Conservation (phyloP, 78 protist genomes). For the Salpingoeca rosetta region DNA sequence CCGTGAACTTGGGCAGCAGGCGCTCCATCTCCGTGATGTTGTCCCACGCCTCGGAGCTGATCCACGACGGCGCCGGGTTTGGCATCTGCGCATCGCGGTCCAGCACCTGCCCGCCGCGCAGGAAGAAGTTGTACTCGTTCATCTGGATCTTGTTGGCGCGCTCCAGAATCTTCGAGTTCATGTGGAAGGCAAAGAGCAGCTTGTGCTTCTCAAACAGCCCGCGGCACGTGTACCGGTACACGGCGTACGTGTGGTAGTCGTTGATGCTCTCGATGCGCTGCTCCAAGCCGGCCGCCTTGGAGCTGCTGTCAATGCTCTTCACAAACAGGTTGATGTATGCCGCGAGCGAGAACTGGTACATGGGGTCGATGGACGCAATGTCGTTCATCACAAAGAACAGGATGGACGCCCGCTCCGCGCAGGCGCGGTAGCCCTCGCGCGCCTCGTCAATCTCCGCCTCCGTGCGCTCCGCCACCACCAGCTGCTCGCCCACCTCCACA, state of each 20-base stretch:
- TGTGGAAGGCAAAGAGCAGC: slow-evolving; percentile 75
- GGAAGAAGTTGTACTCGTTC: slow-evolving; percentile 60
- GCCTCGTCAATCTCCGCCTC: slow-evolving; percentile 40
- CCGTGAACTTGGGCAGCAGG: slow-evolving; percentile 33
- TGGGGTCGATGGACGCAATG: slow-evolving; percentile 67
- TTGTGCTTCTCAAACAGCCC: slow-evolving; percentile 82
- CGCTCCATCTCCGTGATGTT: slow-evolving; percentile 64
- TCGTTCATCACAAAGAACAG: slow-evolving; percentile 73
- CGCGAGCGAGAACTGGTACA: slow-evolving; percentile 84
- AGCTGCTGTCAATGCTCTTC: slow-evolving; percentile 15
- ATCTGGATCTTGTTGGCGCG: slow-evolving; percentile 27
- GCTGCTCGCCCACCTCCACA: slow-evolving; percentile 40
- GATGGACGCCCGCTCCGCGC: slow-evolving; percentile 70
- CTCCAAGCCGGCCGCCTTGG: slow-evolving; percentile 4
- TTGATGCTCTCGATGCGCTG: slow-evolving; percentile 52
- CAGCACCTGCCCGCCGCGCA: slow-evolving; percentile 71
- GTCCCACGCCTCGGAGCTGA: slow-evolving; percentile 67
- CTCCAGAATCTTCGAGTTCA: slow-evolving; percentile 51
- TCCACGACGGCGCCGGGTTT: slow-evolving; percentile 65
- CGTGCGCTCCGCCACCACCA: slow-evolving; percentile 37
- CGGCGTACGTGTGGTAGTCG: slow-evolving; percentile 46
- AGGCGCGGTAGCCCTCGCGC: slow-evolving; percentile 57
- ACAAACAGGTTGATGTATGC: slow-evolving; percentile 52
- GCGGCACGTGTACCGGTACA: slow-evolving; percentile 60
- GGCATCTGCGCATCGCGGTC: slow-evolving; percentile 46